Base-by-base conservation (phyloP, 2,329 filamentous ascomycete species). In the Colletotrichum chlorophyti region DNA sequence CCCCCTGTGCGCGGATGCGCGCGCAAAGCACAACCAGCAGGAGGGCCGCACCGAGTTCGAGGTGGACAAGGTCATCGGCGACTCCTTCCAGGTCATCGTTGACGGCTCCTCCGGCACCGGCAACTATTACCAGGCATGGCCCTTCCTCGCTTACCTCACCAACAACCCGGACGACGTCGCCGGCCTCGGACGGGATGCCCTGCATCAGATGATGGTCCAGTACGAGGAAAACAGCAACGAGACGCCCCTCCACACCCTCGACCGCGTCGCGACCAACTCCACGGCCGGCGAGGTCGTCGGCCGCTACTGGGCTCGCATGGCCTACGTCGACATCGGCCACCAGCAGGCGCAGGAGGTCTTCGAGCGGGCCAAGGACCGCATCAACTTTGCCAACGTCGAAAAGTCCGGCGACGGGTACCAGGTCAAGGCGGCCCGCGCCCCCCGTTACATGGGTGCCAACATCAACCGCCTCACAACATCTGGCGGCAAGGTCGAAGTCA, bases 71-170 rank as follows among this genome's bases (percentile, higher is more conserved):
- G 70, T 77, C n/a, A 75, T 82, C 6, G 71, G 76, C 0, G 74
- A 81, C 60, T 77, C 78, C 4, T 76, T 72, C 66, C 79, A 80
- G 59, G 76, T 79, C 21, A 70, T 83, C 4, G 78, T 82, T 4
- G 80, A 83, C 41, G 79, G 76, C 3, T 70, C 74, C 0, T 59
- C 63, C 0, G 65, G 68, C 27, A 67, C 70, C 2, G 79, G 75
- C 11, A 83, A 83, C 67, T 78, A 82, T 65, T 83, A 83, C 68
- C 71, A 82, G 59, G 76, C 79, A 3, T 83, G 78, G 78, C 80
- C 80, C 0, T 80, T 83, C 60, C 65, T 83, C 27, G 67, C 74
- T 1, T 83, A 80, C 65, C 66, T 83, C 48, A 75, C 76, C 34
- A 74, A 77, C 62, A 82, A 82, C 65, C 79, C 73, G 0, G 79